Evolutionary conservation across 129 eudicot species (phyloP), one percentile per base, ranked within the genome.

Genomic region (Arctium lappa): DNA sequence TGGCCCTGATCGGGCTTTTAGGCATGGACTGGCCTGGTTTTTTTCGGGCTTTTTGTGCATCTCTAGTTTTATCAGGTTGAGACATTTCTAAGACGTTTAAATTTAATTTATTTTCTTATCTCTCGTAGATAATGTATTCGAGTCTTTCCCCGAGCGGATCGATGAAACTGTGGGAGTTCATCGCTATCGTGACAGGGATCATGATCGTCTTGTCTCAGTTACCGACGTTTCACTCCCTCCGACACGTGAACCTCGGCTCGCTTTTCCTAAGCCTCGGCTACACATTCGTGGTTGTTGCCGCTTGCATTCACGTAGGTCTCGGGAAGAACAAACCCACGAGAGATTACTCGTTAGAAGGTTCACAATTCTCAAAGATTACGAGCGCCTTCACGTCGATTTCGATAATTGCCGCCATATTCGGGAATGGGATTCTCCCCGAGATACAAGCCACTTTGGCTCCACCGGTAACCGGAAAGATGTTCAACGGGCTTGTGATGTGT

Each of bases 361-460:
- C 94, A 18, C 65, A 83, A 5, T 73, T 88, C 1, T 36, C 90
- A 34, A 86, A 81, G 77, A 53, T 87, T 50, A 86, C 88, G 81
- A 84, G 77, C 62, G 96, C 91, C 12, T 93, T 91, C 85, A 88
- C 89, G 38, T 89, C 98, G 68, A 93, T 93, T 76, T 91, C 98
- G 32, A 91, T 93, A n/a, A 79, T 91, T 71, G 96, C 96, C 44
- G 89, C 96, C 66, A 88, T 91, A 46, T 93, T 71, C n/a, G 98
- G 96, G 29, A 93, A 85, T 77, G 98, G 97, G 39, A 93, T 93
- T 60, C 85, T 93, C n/a, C 96, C 98, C 7, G 96, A 93, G 56
- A 72, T 89, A 46, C 90, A 93, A 94, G 97, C 97, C 60, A 93
- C 95, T 76, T 85, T 93, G 81, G 95, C 97, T 36, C 92, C 95